Evolutionary conservation across 768 basidiomycete genomes (phyloP).

Genomic region (Infundibulicybe gibba): DNA sequence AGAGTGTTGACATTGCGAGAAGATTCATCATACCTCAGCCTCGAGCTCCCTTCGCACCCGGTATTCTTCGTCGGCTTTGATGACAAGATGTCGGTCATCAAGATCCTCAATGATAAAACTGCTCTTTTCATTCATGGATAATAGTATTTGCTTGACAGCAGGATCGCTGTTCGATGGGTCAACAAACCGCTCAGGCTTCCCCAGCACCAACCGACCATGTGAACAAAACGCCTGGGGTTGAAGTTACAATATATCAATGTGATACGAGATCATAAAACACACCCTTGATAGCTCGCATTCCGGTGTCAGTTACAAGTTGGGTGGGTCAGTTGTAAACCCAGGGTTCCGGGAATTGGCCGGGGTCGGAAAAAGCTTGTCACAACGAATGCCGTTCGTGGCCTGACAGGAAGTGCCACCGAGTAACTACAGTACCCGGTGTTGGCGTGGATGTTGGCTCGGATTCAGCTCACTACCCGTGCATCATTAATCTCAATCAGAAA

Average conservation of each 20-base stretch:
- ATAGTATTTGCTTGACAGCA: constrained; percentile 84
- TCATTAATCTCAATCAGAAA: too few relatives aligned
- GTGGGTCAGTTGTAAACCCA: too few relatives aligned
- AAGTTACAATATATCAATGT: background rate
- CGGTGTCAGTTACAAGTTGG: background rate
- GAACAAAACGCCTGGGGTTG: constrained; percentile 52
- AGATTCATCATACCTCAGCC: constrained; percentile 53
- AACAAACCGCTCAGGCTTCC: background rate
- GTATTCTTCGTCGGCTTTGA: constrained; percentile 80
- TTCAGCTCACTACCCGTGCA: too few relatives aligned
- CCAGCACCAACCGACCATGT: constrained; percentile 47
- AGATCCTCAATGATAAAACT: constrained; percentile 86
- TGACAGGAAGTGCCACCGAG: too few relatives aligned
- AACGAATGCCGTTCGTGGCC: too few relatives aligned
- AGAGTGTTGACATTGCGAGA: constrained; percentile 1
- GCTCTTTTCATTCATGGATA: constrained; percentile 76
- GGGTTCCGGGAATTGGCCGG: too few relatives aligned
- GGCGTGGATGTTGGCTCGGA: too few relatives aligned
- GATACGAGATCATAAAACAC: constrained; percentile 8
- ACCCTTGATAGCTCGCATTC: constrained; percentile 59
- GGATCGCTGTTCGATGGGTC: constrained; percentile 54
- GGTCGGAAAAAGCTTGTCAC: too few relatives aligned
- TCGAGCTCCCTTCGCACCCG: constrained; percentile 71
- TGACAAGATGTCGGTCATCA: constrained; percentile 79
- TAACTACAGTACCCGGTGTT: too few relatives aligned